Percentiles rank a stretch among this genome's conserved stretches.
Conservation (phyloP, 768 basidiomycete genomes). For the Lentinus brumalis region DNA sequence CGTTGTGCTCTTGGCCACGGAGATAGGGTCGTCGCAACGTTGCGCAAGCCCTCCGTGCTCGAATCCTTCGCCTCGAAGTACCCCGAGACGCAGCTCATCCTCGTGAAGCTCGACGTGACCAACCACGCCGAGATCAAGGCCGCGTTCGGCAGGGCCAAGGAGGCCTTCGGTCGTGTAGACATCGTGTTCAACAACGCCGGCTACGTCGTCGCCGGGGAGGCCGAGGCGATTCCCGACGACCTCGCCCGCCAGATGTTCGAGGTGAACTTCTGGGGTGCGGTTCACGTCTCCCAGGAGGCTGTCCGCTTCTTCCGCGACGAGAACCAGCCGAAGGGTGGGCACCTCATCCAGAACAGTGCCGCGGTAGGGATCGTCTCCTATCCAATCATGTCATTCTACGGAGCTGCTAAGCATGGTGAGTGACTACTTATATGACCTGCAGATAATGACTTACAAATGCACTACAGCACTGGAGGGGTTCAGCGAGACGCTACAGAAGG, state of each 20-base stretch:
- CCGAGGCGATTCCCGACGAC: slow-evolving; percentile 20
- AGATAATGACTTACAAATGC: background rate
- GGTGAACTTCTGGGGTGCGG: slow-evolving; percentile 27
- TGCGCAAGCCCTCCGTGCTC: slow-evolving; percentile 28
- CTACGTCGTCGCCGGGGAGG: slow-evolving; percentile 11
- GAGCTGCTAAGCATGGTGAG: background rate
- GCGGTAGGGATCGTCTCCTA: slow-evolving; percentile 18
- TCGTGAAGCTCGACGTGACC: slow-evolving; percentile 24
- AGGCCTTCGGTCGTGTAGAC: slow-evolving; percentile 21
- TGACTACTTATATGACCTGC: background rate
- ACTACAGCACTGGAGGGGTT: background rate
- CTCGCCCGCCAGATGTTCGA: slow-evolving; percentile 23
- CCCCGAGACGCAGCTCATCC: slow-evolving; percentile 11
- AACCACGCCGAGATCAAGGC: slow-evolving; percentile 9
- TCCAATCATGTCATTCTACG: slow-evolving; percentile 14
- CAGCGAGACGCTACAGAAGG: background rate
- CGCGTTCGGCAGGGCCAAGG: slow-evolving; percentile 20
- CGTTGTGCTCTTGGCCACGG: slow-evolving; percentile 20
- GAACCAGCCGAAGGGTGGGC: slow-evolving; percentile 37
- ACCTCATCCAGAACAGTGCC: slow-evolving; percentile 36
- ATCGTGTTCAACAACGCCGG: slow-evolving; percentile 29
- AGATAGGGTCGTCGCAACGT: slow-evolving; percentile 26
- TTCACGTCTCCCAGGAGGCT: slow-evolving; percentile 32
- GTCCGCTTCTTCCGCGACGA: slow-evolving; percentile 39
- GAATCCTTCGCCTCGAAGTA: slow-evolving; percentile 20